These are phyloP conservation scores for Thalassiosira mediterranea DNA, from an alignment of 352 stramenopile species.

Conservation along the genomic window DNA sequence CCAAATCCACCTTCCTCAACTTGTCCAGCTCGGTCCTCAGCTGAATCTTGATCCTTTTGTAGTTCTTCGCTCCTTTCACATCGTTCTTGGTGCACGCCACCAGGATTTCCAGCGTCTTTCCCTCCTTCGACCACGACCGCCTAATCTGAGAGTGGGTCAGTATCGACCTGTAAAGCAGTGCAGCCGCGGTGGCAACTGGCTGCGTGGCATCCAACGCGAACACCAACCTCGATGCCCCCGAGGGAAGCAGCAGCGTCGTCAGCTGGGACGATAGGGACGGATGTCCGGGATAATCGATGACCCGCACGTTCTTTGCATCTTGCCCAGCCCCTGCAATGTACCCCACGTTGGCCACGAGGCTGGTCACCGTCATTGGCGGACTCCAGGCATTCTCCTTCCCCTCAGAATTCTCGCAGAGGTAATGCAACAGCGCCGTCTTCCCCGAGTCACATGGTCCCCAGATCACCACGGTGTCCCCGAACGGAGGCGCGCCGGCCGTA, in stretches of 20 bases:
- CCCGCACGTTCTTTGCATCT: constrained; percentile 28
- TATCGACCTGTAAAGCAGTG: constrained; percentile 57
- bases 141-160: constrained; percentile 28
- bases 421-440: constrained; percentile 74
- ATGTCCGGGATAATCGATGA: constrained; percentile 76
- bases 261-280: constrained; percentile 36
- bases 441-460: constrained; percentile 56
- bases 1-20: constrained; percentile 51
- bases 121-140: constrained; percentile 23
- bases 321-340: constrained; percentile 13
- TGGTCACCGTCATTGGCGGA: constrained; percentile 55
- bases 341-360: constrained; percentile 65
- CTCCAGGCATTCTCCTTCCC: constrained; percentile 13
- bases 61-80: constrained; percentile 70
- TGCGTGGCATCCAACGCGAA: constrained; percentile 75
- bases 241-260: constrained; percentile 19
- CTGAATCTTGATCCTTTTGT: constrained; percentile 73
- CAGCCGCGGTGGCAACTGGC: constrained; percentile 52
- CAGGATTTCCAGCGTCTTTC: constrained; percentile 47
- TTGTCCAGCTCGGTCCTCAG: constrained; percentile 77
- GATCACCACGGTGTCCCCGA: constrained; percentile 64
- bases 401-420: constrained; percentile 20
- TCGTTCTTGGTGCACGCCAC: constrained; percentile 70
- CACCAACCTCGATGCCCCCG: constrained; percentile 41
- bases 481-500: constrained; percentile 17